Evolutionary conservation across 352 stramenopile species (phyloP).

Genomic region (Phytopythium mirpurense): DNA sequence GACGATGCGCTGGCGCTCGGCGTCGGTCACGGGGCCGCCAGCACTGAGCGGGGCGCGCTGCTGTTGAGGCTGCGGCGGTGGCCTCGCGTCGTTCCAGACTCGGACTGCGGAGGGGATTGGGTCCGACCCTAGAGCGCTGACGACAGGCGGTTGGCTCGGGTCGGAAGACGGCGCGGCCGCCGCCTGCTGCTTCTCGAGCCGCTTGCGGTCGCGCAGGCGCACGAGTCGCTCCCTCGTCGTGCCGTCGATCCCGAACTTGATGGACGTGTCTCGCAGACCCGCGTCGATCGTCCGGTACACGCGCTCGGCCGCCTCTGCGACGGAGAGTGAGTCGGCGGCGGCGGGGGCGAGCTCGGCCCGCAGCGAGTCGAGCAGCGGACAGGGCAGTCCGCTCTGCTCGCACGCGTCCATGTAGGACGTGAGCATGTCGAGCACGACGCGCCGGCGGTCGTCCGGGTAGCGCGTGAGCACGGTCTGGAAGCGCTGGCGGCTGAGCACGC

Average conservation of each 20-base stretch:
- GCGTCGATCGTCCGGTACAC: slow-evolving; percentile 26
- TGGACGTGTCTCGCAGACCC: slow-evolving; percentile 13
- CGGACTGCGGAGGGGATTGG: too few species aligned
- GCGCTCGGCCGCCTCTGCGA: slow-evolving; percentile 11
- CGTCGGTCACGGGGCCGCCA: neutral
- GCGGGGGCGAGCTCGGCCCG: slow-evolving; percentile 12
- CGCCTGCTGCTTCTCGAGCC: neutral
- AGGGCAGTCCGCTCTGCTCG: slow-evolving; percentile 12
- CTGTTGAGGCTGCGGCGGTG: neutral
- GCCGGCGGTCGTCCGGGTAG: slow-evolving; percentile 27
- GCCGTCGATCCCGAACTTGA: slow-evolving; percentile 24
- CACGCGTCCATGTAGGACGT: slow-evolving; percentile 27
- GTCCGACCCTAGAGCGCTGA: neutral
- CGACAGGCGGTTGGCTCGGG: neutral
- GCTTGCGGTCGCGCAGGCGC: slow-evolving; percentile 16
- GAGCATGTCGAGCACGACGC: slow-evolving; percentile 26
- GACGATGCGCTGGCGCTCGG: neutral
- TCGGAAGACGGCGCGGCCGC: neutral
- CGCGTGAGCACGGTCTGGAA: slow-evolving; percentile 34
- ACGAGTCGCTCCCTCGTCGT: slow-evolving; percentile 18
- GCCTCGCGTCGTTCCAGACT: too few species aligned
- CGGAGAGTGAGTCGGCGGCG: neutral
- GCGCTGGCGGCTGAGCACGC: slow-evolving; percentile 27
- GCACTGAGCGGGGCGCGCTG: neutral
- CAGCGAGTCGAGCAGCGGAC: slow-evolving; percentile 22